Conservation (phyloP, 768 basidiomycete species). For the Podaxis rugospora region DNA sequence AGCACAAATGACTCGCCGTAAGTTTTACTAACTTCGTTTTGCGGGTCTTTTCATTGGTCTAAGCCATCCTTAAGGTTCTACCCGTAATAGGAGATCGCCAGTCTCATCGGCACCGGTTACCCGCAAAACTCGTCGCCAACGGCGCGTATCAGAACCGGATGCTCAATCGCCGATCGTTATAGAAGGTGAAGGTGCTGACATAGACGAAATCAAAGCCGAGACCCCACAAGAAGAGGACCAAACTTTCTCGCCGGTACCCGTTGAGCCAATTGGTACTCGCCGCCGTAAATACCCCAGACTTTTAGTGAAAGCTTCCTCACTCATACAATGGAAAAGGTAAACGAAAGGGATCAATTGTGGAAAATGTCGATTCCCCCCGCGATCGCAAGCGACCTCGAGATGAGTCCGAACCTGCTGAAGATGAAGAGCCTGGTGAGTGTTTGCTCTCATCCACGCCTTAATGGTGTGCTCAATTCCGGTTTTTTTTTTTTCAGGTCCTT, state of each 20-base stretch:
- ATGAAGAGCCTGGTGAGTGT: conserved; percentile 52
- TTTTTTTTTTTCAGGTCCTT: conserved; percentile 4
- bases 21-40: conserved; percentile 12
- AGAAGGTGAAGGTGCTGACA: conserved; percentile 22
- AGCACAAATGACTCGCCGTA: conserved; percentile 30
- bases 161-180: conserved; percentile 18
- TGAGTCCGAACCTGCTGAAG: conserved; percentile 63
- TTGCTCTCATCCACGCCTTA: neutral
- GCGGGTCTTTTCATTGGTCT: neutral
- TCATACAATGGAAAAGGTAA: conserved; percentile 38
- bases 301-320: neutral
- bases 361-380: conserved; percentile 40
- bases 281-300: conserved; percentile 25
- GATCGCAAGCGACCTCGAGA: conserved; percentile 61
- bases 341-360: conserved; percentile 57
- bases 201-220: conserved; percentile 23
- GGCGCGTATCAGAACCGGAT: conserved; percentile 23
- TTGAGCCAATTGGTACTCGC: conserved; percentile 19
- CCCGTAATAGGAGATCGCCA: conserved; percentile 34
- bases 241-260: conserved; percentile 23
- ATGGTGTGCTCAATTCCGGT: conserved; percentile 3
- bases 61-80: conserved; percentile 27
- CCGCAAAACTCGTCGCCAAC: conserved; percentile 26
- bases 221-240: conserved; percentile 29
- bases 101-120: conserved; percentile 26